Evolutionary conservation across 1,284 basidiomycete species (phyloP).

Genomic region (Somion occarium): DNA sequence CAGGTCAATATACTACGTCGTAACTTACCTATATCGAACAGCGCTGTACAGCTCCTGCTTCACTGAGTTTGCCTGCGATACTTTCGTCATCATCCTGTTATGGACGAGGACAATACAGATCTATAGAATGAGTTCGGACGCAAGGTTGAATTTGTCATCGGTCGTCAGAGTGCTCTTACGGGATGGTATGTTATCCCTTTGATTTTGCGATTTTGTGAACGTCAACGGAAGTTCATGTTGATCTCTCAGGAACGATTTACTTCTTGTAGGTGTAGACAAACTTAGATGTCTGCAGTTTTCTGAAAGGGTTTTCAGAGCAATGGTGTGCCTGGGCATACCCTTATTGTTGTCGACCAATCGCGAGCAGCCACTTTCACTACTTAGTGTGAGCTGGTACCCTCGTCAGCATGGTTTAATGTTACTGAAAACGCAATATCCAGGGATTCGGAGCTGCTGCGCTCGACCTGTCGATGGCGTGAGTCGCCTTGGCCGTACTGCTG

Average conservation of each 20-base stretch:
- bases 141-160: background rate
- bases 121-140: background rate
- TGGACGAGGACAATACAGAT: background rate
- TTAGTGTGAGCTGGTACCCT: background rate
- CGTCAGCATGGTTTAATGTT: too few species aligned
- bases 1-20: background rate
- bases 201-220: background rate
- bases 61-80: background rate
- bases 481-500: background rate
- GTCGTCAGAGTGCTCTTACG: background rate
- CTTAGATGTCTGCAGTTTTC: background rate
- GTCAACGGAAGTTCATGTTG: background rate
- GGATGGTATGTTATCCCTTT: background rate
- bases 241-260: background rate
- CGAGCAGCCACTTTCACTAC: background rate
- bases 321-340: background rate
- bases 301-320: background rate
- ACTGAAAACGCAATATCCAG: too few species aligned
- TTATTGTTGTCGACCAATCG: background rate
- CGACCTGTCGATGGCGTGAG: background rate
- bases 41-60: background rate
- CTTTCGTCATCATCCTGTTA: background rate
- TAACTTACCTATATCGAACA: background rate
- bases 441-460: background rate
- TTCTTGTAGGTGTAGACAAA: background rate